These are phyloP conservation scores for Salix dunnii DNA, from an alignment of 345 rosid genomes.

Conservation along the genomic window DNA sequence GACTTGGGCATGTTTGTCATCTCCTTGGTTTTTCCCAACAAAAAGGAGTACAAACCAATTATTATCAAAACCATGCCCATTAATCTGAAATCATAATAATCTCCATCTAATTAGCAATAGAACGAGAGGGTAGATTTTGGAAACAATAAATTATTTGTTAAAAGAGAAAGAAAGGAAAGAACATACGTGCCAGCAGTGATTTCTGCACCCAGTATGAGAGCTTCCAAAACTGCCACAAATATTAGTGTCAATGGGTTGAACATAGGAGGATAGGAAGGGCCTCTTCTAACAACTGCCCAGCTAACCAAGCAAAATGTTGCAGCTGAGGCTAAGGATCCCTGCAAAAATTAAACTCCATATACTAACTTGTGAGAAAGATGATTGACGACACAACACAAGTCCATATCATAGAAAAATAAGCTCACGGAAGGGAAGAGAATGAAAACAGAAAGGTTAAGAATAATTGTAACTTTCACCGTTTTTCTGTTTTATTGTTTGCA, in stretches of 20 bases:
- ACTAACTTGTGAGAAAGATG: too few species aligned
- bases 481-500: too few species aligned
- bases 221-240: slow-evolving; percentile 37
- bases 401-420: too few species aligned
- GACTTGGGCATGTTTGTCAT: neutral
- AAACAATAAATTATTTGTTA: neutral
- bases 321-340: slow-evolving; percentile 49
- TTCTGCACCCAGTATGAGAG: slow-evolving; percentile 29
- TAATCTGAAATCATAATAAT: slow-evolving; percentile 22
- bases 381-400: too few species aligned
- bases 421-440: too few species aligned
- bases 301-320: slow-evolving; percentile 38
- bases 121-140: neutral
- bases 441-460: too few species aligned
- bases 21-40: slow-evolving; percentile 39
- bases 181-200: slow-evolving; percentile 40
- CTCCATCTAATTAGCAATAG: neutral
- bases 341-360: neutral
- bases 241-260: slow-evolving; percentile 45
- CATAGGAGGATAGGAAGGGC: slow-evolving; percentile 54
- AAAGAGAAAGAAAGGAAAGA: neutral
- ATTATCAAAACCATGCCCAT: slow-evolving; percentile 36
- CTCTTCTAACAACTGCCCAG: slow-evolving; percentile 35
- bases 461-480: too few species aligned
- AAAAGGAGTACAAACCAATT: slow-evolving; percentile 41